A percentile compares a stretch with the other conserved stretches of the same genome.
Evolutionary conservation across 192 early-diverging fungal species (phyloP).

Genomic region (Rhizophagus sp.): DNA sequence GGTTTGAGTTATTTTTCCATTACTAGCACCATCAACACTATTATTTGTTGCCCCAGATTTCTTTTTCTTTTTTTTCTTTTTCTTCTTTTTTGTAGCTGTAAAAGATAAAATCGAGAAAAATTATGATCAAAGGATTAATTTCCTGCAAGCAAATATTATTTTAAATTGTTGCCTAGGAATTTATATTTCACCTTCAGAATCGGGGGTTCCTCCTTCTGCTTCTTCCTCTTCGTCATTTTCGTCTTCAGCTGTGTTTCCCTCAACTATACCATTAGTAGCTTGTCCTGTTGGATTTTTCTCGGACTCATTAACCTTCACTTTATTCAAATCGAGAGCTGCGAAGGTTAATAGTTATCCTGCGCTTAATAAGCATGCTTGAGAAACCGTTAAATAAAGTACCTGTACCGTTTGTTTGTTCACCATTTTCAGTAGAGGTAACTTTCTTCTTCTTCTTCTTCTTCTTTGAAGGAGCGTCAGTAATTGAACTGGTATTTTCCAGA

Average conservation of each 20-base stretch:
- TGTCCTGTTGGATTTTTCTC: not conserved
- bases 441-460: not conserved
- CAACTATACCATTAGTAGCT: not conserved
- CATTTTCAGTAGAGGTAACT: not conserved
- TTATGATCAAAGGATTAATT: no score
- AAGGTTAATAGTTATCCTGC: not conserved
- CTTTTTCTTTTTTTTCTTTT: slow-evolving; percentile 25
- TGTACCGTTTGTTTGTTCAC: not conserved
- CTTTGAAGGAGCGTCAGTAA: not conserved
- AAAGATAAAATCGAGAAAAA: not conserved
- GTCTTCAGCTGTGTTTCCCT: not conserved
- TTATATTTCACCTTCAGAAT: not conserved
- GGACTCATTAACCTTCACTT: not conserved
- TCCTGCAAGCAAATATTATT: no score
- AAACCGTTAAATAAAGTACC: not conserved
- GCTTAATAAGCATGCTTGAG: not conserved
- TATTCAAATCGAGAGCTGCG: not conserved
- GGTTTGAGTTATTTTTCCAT: slow-evolving; percentile 50
- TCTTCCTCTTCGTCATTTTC: not conserved
- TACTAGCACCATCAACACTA: not conserved
- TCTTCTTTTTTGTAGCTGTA: not conserved
- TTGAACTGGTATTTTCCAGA: not conserved
- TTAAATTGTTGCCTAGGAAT: not conserved
- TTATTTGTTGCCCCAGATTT: not conserved
- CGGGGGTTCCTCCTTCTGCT: not conserved